Conservation (phyloP, 1,284 basidiomycete species). For the Ustilago crameri region DNA sequence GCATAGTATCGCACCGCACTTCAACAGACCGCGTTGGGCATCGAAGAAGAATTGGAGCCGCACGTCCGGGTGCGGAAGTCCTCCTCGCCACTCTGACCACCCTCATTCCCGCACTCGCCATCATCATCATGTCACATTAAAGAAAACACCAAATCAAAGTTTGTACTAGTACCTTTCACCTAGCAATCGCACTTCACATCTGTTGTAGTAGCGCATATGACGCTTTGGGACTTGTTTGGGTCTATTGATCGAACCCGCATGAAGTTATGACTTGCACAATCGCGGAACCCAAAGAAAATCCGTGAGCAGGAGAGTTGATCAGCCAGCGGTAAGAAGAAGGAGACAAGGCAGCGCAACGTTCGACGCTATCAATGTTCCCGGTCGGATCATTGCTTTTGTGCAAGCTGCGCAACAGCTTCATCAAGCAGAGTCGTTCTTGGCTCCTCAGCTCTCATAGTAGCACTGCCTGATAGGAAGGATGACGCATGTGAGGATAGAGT, state of each 20-base stretch:
- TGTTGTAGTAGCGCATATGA: constrained; percentile 7
- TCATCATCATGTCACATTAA: constrained; percentile 32
- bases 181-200: constrained; percentile 23
- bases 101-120: constrained; percentile 4
- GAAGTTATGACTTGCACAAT: too few relatives aligned
- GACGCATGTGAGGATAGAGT: constrained; percentile 9
- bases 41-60: constrained; percentile 17
- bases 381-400: too few relatives aligned
- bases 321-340: too few relatives aligned
- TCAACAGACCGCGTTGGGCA: constrained; percentile 1
- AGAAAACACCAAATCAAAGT: constrained; percentile 22
- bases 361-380: too few relatives aligned
- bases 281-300: too few relatives aligned
- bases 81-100: background rate
- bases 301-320: too few relatives aligned
- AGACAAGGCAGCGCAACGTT: too few relatives aligned
- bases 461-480: too few relatives aligned
- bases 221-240: background rate
- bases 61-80: constrained; percentile 1
- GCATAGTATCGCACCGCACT: background rate
- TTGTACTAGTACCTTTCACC: constrained; percentile 40
- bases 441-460: too few relatives aligned
- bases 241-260: too few relatives aligned
- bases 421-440: too few relatives aligned
- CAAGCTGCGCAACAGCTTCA: too few relatives aligned